phyloP scores from a whole-genome alignment of 768 basidiomycete genomes.

The Agaricus subrufescens region DNA sequence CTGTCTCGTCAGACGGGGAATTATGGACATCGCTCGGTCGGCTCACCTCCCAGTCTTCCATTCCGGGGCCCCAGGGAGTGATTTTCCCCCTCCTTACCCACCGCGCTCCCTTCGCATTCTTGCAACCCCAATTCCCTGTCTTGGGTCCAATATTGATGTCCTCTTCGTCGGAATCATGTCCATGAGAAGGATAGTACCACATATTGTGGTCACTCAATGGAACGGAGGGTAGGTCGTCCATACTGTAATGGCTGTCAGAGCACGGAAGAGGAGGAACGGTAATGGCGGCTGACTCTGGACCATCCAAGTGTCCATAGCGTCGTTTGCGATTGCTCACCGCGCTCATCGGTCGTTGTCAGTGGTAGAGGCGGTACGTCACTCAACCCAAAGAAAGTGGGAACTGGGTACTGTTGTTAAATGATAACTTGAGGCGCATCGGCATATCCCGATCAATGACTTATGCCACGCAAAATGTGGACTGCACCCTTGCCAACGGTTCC shows the following conservation, averaged over 20 bases:
- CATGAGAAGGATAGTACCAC: slow-evolving; percentile 85
- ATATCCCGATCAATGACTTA: slow-evolving; percentile 11
- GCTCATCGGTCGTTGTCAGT: background rate
- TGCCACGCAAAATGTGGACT: too few relatives aligned
- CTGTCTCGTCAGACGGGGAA: slow-evolving; percentile 30
- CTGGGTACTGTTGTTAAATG: background rate
- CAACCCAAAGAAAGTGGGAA: background rate
- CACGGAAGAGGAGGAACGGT: slow-evolving; percentile 1
- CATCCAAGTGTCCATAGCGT: slow-evolving; percentile 2
- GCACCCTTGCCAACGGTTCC: too few relatives aligned
- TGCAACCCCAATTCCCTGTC: slow-evolving; percentile 83
- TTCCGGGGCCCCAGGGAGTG: slow-evolving; percentile 75
- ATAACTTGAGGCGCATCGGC: slow-evolving; percentile 10
- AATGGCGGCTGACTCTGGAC: slow-evolving; percentile 6
- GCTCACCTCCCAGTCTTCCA: slow-evolving; percentile 83
- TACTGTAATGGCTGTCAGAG: background rate
- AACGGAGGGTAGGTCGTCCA: slow-evolving; percentile 9
- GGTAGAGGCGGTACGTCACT: background rate
- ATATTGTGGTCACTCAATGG: slow-evolving; percentile 68
- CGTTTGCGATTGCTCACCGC: slow-evolving; percentile 4
- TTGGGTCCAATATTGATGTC: slow-evolving; percentile 38
- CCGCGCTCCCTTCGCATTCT: slow-evolving; percentile 66
- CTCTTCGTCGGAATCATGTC: slow-evolving; percentile 64
- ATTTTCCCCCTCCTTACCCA: slow-evolving; percentile 84
- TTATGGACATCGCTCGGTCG: background rate